These are phyloP conservation scores for Scheffersomyces stipitis DNA, from an alignment of 805 yeast species.

Conservation along the genomic window DNA sequence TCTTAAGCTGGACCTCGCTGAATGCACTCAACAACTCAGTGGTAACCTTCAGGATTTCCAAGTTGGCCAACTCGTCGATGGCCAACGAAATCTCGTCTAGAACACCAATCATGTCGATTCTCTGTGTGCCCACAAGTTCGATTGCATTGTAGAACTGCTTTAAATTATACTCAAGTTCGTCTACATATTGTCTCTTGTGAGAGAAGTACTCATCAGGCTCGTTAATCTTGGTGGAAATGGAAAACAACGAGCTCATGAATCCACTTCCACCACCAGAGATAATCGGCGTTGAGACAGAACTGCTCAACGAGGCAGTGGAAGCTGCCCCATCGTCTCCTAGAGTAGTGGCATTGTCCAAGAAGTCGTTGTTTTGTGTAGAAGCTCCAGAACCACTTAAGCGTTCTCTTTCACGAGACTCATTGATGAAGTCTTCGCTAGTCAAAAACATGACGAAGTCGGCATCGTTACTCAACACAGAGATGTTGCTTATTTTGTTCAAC, in stretches of 20 bases:
- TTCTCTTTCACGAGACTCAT: slow-evolving; percentile 71
- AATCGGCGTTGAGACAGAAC: slow-evolving; percentile 12
- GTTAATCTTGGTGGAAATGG: slow-evolving; percentile 62
- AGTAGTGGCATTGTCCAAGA: slow-evolving; percentile 39
- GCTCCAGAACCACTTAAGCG: slow-evolving; percentile 55
- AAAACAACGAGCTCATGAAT: slow-evolving; percentile 69
- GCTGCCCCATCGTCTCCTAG: slow-evolving; percentile 3
- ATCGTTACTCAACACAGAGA: slow-evolving; percentile 61
- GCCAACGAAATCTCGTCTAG: slow-evolving; percentile 63
- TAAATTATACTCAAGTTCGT: slow-evolving; percentile 70
- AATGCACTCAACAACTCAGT: slow-evolving; percentile 67
- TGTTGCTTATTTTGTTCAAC: slow-evolving; percentile 69
- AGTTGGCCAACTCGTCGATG: slow-evolving; percentile 60
- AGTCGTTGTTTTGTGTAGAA: slow-evolving; percentile 30
- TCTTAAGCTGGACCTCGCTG: slow-evolving; percentile 66
- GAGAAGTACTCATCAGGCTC: slow-evolving; percentile 81
- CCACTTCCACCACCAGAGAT: slow-evolving; percentile 35
- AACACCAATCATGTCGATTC: slow-evolving; percentile 68
- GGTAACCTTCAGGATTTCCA: slow-evolving; percentile 71
- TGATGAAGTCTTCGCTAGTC: slow-evolving; percentile 66
- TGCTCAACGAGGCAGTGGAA: slow-evolving; percentile 1
- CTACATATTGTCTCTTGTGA: slow-evolving; percentile 67
- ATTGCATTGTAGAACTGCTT: slow-evolving; percentile 67
- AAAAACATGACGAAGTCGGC: slow-evolving; percentile 76
- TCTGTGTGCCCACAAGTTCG: slow-evolving; percentile 70